Percentiles rank a stretch among this genome's conserved stretches.
phyloP scores from a whole-genome alignment of 257 asterid species.

The Nicotiana noctiflora region DNA sequence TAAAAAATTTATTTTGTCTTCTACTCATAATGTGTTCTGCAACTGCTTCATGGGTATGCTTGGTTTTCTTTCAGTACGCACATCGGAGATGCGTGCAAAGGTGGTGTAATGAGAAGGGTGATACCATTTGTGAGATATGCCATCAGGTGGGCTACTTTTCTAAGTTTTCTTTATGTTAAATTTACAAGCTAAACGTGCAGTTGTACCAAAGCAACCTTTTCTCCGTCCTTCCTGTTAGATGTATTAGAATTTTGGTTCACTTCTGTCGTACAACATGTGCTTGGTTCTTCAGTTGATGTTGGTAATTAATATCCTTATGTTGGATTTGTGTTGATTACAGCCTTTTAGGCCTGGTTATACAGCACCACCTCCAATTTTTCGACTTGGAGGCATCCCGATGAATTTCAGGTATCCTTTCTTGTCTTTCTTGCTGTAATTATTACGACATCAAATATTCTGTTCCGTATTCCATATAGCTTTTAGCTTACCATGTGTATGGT shows the following conservation, averaged over 20 bases:
- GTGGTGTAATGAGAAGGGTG: constrained; percentile 99
- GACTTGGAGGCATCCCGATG: constrained; percentile 72
- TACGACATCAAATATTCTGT: background rate
- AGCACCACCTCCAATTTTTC: constrained; percentile 87
- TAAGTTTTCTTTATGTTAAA: background rate
- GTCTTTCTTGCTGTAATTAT: background rate
- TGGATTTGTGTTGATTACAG: constrained; percentile 33
- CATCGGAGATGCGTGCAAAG: constrained; percentile 88
- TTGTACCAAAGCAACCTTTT: background rate
- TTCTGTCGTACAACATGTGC: background rate
- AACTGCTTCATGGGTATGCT: background rate
- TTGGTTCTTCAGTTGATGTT: background rate
- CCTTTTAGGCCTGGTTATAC: constrained; percentile 85
- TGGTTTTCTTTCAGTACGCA: constrained; percentile 64
- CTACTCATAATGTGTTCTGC: background rate
- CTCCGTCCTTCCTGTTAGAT: background rate
- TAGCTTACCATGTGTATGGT: background rate
- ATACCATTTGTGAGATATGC: constrained; percentile 90
- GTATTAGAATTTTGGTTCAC: too few species aligned
- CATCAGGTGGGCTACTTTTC: constrained; percentile 57
- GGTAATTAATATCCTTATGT: background rate
- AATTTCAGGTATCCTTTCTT: constrained; percentile 52
- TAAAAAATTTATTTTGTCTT: background rate
- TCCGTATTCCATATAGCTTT: background rate
- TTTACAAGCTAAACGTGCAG: background rate